Conservation (phyloP, 192 early-diverging fungal species). For the Geranomyces variabilis region DNA sequence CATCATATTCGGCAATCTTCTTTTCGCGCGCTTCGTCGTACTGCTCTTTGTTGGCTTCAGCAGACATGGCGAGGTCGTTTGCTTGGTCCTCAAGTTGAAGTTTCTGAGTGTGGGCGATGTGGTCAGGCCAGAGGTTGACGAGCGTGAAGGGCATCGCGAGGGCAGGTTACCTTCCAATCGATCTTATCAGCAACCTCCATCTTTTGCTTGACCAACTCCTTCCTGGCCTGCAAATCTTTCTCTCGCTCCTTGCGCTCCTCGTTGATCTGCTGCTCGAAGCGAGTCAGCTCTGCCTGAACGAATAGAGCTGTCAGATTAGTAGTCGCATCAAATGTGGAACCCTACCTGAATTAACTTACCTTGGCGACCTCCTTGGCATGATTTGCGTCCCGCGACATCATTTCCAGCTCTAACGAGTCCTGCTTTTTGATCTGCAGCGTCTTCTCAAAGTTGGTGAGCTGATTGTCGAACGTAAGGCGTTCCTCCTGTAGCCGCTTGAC, state of each 20-base stretch:
- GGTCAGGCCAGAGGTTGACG: background rate
- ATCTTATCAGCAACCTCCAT: slow-evolving; percentile 60
- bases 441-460: slow-evolving; percentile 65
- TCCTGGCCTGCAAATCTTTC: slow-evolving; percentile 52
- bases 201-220: slow-evolving; percentile 65
- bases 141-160: background rate
- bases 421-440: slow-evolving; percentile 55
- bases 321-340: background rate
- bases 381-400: slow-evolving; percentile 64
- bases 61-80: slow-evolving; percentile 31
- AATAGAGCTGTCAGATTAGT: background rate
- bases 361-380: slow-evolving; percentile 67
- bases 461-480: slow-evolving; percentile 62
- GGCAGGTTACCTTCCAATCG: slow-evolving; percentile 51
- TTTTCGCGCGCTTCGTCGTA: slow-evolving; percentile 60
- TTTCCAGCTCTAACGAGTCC: slow-evolving; percentile 60
- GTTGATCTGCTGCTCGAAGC: slow-evolving; percentile 64
- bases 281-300: slow-evolving; percentile 51
- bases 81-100: slow-evolving; percentile 51
- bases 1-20: slow-evolving; percentile 61
- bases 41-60: slow-evolving; percentile 48
- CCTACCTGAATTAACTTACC: slow-evolving; percentile 19
- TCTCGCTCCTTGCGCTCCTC: slow-evolving; percentile 66
- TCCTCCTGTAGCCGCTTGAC: slow-evolving; percentile 64
- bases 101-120: too few relatives aligned